Base-by-base conservation (phyloP, 176 grass and related monocot species). In the Oryza nivara region DNA sequence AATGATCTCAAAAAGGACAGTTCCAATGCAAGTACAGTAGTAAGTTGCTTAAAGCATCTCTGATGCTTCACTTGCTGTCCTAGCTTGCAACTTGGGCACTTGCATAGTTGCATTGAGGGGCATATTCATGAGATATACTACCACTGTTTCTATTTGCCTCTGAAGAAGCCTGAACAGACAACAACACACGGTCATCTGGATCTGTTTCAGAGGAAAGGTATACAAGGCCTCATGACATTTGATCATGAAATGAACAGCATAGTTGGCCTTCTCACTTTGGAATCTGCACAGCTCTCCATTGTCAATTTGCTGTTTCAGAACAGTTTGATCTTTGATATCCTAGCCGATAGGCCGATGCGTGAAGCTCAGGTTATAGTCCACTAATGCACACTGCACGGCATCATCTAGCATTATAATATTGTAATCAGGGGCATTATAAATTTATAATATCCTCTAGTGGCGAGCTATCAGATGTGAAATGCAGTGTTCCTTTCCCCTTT, bases 271-370 rank as follows among this genome's bases (percentile, higher is more conserved):
- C 36, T 22, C 44, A 17, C 47, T 66, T 65, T 17, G 67, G 41
- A 30, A 65, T 67, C 60, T 75, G 40, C 48, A 70, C 49, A 76
- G 52, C 11, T 43, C 28, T 35, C 19, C 10, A 51, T 49, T 70
- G 78, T 77, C 56, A 77, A 72, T 22, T 43, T 65, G 38, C 34
- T 83, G 44, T 82, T 71, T 66, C 56, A 36, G 56, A 66, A n/a
- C 43, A 67, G 81, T 65, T 34, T 44, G 43, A 44, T 44, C 43
- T 44, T 66, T 35, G 70, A 8, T 40, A 41, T 66, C 44, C 34
- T 41, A 43, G 9, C 20, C 34, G 58, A 26, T 78, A 36, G 51
- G 35, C 25, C 26, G 73, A 70, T 74, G 63, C 67, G 70, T 78
- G 63, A 11, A 56, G 68, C 14, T 11, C 23, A 45, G 61, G 78